These are phyloP conservation scores for Streptanthus diversifolius DNA, from an alignment of 345 rosid genomes.

Conservation along the genomic window DNA sequence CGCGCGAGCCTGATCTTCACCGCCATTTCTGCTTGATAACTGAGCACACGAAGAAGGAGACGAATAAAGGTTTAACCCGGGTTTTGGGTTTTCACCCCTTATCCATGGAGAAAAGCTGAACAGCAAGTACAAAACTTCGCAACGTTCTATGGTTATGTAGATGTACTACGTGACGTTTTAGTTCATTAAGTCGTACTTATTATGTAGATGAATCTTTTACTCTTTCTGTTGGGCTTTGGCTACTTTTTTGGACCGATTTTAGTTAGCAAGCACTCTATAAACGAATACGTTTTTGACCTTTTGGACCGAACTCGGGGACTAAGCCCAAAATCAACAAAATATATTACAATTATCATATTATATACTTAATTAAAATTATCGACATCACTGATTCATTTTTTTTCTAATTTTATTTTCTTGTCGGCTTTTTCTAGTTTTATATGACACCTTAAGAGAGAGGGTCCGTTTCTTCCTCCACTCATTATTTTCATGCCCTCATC, in stretches of 20 bases:
- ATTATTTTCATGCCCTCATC: neutral
- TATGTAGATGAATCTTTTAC: too few relatives aligned
- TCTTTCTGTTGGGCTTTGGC: too few relatives aligned
- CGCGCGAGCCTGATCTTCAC: conserved; percentile 74
- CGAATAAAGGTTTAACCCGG: neutral
- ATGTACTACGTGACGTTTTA: conserved; percentile 8
- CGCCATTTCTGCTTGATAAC: conserved; percentile 40
- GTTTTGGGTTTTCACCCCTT: neutral
- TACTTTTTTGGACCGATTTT: too few relatives aligned
- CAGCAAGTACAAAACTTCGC: neutral
- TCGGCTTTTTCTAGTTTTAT: neutral
- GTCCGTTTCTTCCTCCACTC: neutral
- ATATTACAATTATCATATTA: too few relatives aligned
- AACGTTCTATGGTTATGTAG: neutral
- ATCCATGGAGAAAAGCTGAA: neutral
- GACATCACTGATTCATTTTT: neutral
- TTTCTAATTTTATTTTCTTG: neutral
- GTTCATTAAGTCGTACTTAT: neutral
- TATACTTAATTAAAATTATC: too few relatives aligned
- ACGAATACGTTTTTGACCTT: too few relatives aligned
- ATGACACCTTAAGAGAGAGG: neutral
- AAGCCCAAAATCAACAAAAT: too few relatives aligned
- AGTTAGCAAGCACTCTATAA: too few relatives aligned
- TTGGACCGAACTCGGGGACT: too few relatives aligned
- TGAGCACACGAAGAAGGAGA: neutral